phyloP scores from a whole-genome alignment of 169 alveolate genomes.

The Amoebophrya sp. region DNA sequence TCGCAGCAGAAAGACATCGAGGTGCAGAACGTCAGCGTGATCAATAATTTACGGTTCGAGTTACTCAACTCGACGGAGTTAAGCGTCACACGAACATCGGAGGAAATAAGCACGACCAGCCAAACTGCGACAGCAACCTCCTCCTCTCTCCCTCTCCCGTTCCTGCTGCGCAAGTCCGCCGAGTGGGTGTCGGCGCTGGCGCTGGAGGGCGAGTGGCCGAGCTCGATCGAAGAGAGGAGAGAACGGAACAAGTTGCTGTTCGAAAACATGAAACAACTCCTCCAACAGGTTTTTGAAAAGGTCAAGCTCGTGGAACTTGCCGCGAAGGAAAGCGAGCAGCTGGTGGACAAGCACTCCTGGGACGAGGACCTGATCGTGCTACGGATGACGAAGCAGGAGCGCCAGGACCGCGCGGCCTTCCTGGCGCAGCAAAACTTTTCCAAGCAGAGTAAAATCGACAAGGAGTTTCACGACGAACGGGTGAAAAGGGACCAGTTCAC shows the following conservation, averaged over 20 bases:
- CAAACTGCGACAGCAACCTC: no score
- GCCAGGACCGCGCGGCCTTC: neutral
- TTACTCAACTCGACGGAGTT: neutral
- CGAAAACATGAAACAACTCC: neutral
- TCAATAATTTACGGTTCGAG: neutral
- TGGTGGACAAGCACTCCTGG: neutral
- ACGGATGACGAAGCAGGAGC: neutral
- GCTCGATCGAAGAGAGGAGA: neutral
- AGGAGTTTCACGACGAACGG: neutral
- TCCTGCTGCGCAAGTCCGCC: neutral
- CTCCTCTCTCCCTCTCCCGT: neutral
- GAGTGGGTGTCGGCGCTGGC: neutral
- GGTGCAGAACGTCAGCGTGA: neutral
- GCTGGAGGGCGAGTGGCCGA: constrained; percentile 22
- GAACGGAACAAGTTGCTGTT: neutral
- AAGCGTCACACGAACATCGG: no score
- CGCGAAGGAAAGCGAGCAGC: no score
- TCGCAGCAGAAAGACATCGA: neutral
- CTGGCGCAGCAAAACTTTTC: neutral
- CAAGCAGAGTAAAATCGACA: neutral
- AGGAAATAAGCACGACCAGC: no score
- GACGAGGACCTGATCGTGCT: neutral
- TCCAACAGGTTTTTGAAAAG: neutral
- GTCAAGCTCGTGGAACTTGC: neutral
- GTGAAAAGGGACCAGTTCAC: neutral